Evolutionary conservation across 495 filamentous ascomycete species (phyloP).

Genomic region (Penicillium taxi): DNA sequence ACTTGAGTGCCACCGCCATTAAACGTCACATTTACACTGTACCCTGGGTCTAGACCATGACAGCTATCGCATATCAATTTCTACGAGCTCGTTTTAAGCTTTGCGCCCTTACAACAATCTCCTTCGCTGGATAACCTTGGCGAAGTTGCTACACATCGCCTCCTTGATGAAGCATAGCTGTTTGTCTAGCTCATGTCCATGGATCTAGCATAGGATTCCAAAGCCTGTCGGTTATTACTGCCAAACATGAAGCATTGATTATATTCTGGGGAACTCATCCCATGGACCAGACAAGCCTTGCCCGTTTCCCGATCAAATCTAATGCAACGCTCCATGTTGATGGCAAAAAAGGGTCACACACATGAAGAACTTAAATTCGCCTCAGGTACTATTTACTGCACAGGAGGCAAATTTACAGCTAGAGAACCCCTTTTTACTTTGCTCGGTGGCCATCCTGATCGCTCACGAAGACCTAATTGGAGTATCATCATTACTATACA

Average conservation of each 20-base stretch:
- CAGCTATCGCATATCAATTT: no score
- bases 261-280: slow-evolving; percentile 3
- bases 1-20: slow-evolving; percentile 11
- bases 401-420: slow-evolving; percentile 12
- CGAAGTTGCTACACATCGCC: no score
- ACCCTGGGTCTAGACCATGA: slow-evolving; percentile 13
- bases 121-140: no score
- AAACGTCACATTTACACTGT: slow-evolving; percentile 24
- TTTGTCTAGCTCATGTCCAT: no score
- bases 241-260: slow-evolving; percentile 7
- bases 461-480: not conserved
- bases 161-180: no score
- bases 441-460: slow-evolving; percentile 13
- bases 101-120: no score
- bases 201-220: no score
- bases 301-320: not conserved
- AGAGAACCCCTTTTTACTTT: not conserved
- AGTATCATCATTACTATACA: not conserved
- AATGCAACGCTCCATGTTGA: slow-evolving; percentile 13
- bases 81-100: no score
- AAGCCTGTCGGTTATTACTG: slow-evolving; percentile 16
- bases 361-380: slow-evolving; percentile 14
- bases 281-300: slow-evolving; percentile 11
- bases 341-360: slow-evolving; percentile 14
- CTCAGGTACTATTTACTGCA: slow-evolving; percentile 5